These are phyloP conservation scores for Echeveria elegans DNA, from an alignment of 164 flowering plant genomes.

Conservation along the genomic window DNA sequence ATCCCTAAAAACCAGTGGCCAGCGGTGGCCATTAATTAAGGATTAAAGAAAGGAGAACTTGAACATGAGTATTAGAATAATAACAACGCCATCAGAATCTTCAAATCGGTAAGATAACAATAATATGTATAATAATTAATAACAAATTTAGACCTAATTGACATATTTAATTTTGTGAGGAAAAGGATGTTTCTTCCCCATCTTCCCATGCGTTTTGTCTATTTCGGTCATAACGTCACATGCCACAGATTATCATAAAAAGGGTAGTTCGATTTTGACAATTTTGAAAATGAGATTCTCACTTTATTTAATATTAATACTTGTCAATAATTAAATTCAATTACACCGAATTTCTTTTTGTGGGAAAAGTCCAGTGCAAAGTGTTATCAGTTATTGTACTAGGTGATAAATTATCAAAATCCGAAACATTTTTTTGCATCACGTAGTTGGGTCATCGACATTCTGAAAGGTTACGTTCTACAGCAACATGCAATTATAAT, in stretches of 20 bases:
- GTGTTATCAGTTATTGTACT: too few species aligned
- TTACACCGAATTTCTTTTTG: too few species aligned
- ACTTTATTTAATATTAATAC: background rate
- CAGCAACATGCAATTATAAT: too few species aligned
- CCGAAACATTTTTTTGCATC: too few species aligned
- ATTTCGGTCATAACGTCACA: background rate
- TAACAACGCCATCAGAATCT: background rate
- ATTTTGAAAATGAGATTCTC: too few species aligned
- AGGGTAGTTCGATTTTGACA: too few species aligned
- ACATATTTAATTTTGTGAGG: background rate
- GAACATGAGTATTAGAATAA: background rate
- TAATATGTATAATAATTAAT: background rate
- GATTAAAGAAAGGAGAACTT: background rate
- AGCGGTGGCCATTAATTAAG: background rate
- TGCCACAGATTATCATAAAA: background rate
- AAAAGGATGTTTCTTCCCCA: slow-evolving; percentile 3
- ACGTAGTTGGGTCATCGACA: too few species aligned
- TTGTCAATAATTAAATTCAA: too few species aligned
- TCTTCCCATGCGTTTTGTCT: background rate
- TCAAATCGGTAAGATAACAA: background rate
- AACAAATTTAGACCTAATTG: background rate
- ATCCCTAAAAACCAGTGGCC: background rate
- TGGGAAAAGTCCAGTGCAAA: too few species aligned
- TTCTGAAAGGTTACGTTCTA: too few species aligned
- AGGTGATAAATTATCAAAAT: too few species aligned